These are phyloP conservation scores for Dictyophora rubrovolvata DNA, from an alignment of 768 basidiomycete species.

Conservation along the genomic window DNA sequence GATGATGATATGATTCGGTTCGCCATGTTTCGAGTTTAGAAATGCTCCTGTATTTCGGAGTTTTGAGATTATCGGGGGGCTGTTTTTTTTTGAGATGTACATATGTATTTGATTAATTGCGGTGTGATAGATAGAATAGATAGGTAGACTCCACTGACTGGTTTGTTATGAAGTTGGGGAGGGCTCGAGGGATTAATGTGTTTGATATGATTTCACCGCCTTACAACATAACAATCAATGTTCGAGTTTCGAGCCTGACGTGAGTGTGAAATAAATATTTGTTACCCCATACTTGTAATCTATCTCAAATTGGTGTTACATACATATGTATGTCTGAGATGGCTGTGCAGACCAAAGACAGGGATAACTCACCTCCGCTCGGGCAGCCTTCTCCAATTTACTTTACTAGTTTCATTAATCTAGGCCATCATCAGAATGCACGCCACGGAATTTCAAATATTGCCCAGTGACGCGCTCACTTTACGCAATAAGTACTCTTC, in stretches of 20 bases:
- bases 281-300: constrained; percentile 67
- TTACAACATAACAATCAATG: constrained; percentile 18
- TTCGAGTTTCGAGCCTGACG: background rate
- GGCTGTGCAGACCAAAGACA: too few species aligned
- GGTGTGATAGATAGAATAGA: too few species aligned
- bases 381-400: constrained; percentile 68
- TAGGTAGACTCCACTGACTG: constrained; percentile 39
- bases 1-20: constrained; percentile 82
- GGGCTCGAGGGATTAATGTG: constrained; percentile 51
- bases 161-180: constrained; percentile 61
- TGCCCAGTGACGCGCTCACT: too few species aligned
- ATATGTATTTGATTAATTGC: too few species aligned
- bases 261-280: constrained; percentile 7
- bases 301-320: constrained; percentile 18
- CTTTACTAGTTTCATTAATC: constrained; percentile 72
- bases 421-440: constrained; percentile 22
- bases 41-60: constrained; percentile 59
- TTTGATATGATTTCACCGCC: constrained; percentile 70
- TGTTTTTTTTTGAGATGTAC: too few species aligned
- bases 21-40: constrained; percentile 46
- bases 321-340: background rate
- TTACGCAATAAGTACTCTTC: constrained; percentile 71
- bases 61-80: constrained; percentile 68
- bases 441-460: too few species aligned
- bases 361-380: constrained; percentile 51